Evolutionary conservation across 257 asterid genomes (phyloP).

Genomic region (Solanum appendiculatum): DNA sequence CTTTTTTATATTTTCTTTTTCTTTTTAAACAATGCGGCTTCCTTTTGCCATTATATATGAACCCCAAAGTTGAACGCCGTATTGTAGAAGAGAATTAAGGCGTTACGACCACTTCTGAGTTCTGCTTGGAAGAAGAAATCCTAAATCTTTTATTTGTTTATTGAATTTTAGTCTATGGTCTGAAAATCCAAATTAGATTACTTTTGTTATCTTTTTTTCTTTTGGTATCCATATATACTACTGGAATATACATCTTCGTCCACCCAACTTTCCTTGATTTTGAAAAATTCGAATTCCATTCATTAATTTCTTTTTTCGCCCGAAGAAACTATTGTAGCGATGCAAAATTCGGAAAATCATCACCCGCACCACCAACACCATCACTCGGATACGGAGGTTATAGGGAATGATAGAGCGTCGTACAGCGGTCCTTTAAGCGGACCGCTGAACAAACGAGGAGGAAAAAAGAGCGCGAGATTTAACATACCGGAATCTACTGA

Average conservation of each 20-base stretch:
- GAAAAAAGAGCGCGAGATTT: constrained; percentile 63
- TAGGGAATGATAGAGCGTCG: constrained; percentile 26
- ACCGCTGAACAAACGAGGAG: constrained; percentile 59
- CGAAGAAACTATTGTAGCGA: not conserved
- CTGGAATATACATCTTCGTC: not conserved
- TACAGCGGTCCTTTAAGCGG: constrained; percentile 64
- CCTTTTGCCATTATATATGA: not conserved
- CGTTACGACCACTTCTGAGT: not conserved
- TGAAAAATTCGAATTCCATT: not conserved
- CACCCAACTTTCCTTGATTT: not conserved
- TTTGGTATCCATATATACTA: not conserved
- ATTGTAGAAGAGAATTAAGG: not conserved
- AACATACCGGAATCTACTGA: constrained; percentile 32
- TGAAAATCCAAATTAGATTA: not conserved
- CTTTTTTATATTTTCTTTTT: not conserved
- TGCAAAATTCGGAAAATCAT: constrained; percentile 36
- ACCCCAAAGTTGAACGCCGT: not conserved
- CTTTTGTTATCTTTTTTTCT: not conserved
- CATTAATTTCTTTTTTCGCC: not conserved
- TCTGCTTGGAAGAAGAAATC: not conserved
- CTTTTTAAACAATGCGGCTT: not conserved
- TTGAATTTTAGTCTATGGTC: not conserved
- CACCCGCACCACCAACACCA: constrained; percentile 26
- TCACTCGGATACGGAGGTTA: constrained; percentile 55
- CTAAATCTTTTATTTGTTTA: not conserved